Base-by-base conservation (phyloP, 148 eudicot genomes). In the Limonium bicolor region DNA sequence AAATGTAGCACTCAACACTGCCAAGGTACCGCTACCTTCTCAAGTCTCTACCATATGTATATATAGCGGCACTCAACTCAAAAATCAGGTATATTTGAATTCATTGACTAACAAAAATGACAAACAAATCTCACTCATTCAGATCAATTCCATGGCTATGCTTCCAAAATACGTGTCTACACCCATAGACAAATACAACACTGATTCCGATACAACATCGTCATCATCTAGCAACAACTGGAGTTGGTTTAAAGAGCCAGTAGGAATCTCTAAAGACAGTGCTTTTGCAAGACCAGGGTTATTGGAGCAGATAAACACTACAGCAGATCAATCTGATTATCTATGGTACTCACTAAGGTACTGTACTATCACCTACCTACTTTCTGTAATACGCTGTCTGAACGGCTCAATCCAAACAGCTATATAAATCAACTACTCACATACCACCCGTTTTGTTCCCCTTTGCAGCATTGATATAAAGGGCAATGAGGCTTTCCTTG, bases 311-410 rank as follows among this genome's bases (percentile, higher is more conserved):
- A 76, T 85, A 54, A 81, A 78, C 50, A 85, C 95, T 10, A 85
- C 99, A 54, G 77, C 95, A 52, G 99, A 92, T 62, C 45, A 59
- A 65, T 85, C 86, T 62, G 99, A 92, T 51, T 85, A 85, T 56
- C 47, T 92, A 54, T 92, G 99, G 99, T 92, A 92, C 67, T 90
- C 99, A 20, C 11, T 66, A 36, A 81, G 99, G 99, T 92, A n/a
- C n/a, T n/a, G n/a, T 26, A 31, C 16, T 43, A 13, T 12, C 29
- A 17, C 15, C n/a, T 6, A 1, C 47, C 23, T 42, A 6, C 28
- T 14, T 50, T 26, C 19, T 5, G 4, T 6, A 11, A 28, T 27
- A 14, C 17, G 9, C 6, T 12, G n/a, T 13, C 17, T 27, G 8
- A 6, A 11, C 11, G 25, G 11, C 32, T 53, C 7, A 9, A 9